Percentiles rank a stretch among this genome's conserved stretches.
Evolutionary conservation across 1,284 basidiomycete species (phyloP).

Genomic region (Ceratobasidium sp.): DNA sequence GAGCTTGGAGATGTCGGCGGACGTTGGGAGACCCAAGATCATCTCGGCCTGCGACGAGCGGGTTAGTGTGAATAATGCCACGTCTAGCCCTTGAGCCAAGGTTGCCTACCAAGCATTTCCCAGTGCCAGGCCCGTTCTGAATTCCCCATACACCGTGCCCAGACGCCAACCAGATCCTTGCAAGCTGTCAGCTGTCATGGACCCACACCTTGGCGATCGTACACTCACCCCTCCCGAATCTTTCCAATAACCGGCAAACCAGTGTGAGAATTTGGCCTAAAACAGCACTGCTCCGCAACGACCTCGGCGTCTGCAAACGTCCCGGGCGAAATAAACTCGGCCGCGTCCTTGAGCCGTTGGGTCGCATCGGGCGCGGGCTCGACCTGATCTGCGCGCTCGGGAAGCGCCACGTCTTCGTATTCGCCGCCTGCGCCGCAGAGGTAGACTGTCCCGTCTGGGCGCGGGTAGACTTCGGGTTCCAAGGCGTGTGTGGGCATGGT

Average conservation of each 20-base stretch:
- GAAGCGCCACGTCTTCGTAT: constrained; percentile 52
- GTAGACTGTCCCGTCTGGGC: constrained; percentile 53
- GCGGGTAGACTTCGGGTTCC: constrained; percentile 58
- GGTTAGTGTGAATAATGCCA: background rate
- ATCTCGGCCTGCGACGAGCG: constrained; percentile 55
- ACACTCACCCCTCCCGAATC: constrained; percentile 55
- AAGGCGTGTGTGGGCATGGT: constrained; percentile 51
- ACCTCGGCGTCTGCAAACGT: constrained; percentile 53
- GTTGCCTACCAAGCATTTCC: constrained; percentile 52
- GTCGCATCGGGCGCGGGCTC: constrained; percentile 53
- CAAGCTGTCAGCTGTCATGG: background rate
- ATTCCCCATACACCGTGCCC: constrained; percentile 59
- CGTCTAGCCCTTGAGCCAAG: background rate
- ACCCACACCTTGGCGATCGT: constrained; percentile 45
- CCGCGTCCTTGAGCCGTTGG: constrained; percentile 55
- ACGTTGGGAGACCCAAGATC: constrained; percentile 57
- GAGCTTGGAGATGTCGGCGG: constrained; percentile 58
- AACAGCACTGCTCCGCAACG: constrained; percentile 59
- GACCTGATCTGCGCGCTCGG: constrained; percentile 53
- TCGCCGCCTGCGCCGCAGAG: constrained; percentile 51
- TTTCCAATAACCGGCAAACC: constrained; percentile 59
- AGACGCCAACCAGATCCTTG: constrained; percentile 45
- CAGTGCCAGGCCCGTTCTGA: constrained; percentile 58
- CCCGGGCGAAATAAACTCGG: constrained; percentile 54
- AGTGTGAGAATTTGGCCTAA: constrained; percentile 58